Evolutionary conservation across 2,329 filamentous ascomycete species (phyloP).

Genomic region (Orbilia ellipsospora): DNA sequence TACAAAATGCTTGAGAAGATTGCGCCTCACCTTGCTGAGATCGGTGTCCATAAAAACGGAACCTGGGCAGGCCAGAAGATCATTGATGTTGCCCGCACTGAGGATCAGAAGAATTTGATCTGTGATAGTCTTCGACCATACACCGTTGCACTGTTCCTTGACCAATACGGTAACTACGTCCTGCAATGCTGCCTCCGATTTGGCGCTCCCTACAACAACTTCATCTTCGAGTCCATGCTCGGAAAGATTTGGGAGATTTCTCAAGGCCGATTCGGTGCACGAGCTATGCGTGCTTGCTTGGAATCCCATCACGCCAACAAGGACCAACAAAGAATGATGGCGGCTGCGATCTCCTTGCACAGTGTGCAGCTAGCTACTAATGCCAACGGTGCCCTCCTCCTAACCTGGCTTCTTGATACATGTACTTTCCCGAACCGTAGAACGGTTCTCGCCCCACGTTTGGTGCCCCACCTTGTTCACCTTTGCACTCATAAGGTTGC

Average conservation of each 20-base stretch:
- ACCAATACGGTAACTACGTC: slow-evolving; percentile 99
- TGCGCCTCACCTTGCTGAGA: slow-evolving; percentile 90
- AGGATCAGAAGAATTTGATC: slow-evolving; percentile 83
- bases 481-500: slow-evolving; percentile 99
- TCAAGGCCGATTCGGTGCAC: slow-evolving; percentile 91
- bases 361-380: slow-evolving; percentile 97
- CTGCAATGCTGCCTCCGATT: slow-evolving; percentile 96
- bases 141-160: slow-evolving; percentile 89
- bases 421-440: slow-evolving; percentile 94
- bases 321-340: slow-evolving; percentile 94
- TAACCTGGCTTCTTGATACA: slow-evolving; percentile 98
- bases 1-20: slow-evolving; percentile 92
- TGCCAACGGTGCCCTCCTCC: slow-evolving; percentile 88
- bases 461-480: slow-evolving; percentile 92
- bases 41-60: slow-evolving; percentile 98
- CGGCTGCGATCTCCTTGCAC: slow-evolving; percentile 93
- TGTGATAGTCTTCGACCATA: slow-evolving; percentile 86
- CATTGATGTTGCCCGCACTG: slow-evolving; percentile 91
- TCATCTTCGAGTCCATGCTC: slow-evolving; percentile 98
- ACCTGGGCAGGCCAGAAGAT: slow-evolving; percentile 99
- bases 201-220: slow-evolving; percentile 86
- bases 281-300: slow-evolving; percentile 94
- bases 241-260: slow-evolving; percentile 91
- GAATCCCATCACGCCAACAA: slow-evolving; percentile 96
- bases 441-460: slow-evolving; percentile 87